Evolutionary conservation across 2,329 filamentous ascomycete genomes (phyloP).

Genomic region (Claviceps purpurea): DNA sequence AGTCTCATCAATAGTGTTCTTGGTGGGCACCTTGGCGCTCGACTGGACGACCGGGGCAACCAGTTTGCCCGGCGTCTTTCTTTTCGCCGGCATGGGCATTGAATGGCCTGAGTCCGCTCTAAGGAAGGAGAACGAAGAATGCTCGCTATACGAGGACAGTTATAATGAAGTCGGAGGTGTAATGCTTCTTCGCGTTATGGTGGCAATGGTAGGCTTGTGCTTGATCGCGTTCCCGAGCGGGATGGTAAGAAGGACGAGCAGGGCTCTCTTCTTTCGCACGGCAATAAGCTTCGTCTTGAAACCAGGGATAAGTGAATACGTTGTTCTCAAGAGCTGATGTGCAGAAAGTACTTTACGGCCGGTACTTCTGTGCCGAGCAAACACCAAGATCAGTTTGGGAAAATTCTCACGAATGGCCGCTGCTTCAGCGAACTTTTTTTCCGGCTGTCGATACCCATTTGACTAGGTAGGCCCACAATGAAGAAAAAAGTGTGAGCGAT

Average conservation of each 20-base stretch:
- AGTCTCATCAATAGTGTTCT: constrained; percentile 43
- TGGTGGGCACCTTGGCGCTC: constrained; percentile 36
- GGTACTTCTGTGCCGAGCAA: neutral
- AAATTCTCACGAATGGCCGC: constrained; percentile 20
- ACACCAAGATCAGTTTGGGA: constrained; percentile 12
- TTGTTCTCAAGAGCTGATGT: neutral
- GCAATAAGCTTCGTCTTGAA: neutral
- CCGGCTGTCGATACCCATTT: constrained; percentile 12
- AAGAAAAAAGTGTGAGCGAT: neutral
- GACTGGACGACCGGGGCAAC: constrained; percentile 40
- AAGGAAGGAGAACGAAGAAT: neutral
- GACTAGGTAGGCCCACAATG: constrained; percentile 5
- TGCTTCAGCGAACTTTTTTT: constrained; percentile 18
- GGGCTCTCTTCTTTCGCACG: neutral
- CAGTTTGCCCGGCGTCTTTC: constrained; percentile 45
- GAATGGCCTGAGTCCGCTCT: neutral
- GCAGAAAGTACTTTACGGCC: neutral
- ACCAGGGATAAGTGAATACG: neutral
- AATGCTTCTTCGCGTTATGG: neutral
- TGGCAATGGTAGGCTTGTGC: neutral
- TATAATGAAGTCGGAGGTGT: neutral
- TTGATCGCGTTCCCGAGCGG: neutral
- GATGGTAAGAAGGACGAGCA: neutral
- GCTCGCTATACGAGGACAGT: neutral
- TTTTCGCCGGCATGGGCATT: constrained; percentile 43